Evolutionary conservation across 2,329 filamentous ascomycete genomes (phyloP).

Genomic region (Penicillium sp.): DNA sequence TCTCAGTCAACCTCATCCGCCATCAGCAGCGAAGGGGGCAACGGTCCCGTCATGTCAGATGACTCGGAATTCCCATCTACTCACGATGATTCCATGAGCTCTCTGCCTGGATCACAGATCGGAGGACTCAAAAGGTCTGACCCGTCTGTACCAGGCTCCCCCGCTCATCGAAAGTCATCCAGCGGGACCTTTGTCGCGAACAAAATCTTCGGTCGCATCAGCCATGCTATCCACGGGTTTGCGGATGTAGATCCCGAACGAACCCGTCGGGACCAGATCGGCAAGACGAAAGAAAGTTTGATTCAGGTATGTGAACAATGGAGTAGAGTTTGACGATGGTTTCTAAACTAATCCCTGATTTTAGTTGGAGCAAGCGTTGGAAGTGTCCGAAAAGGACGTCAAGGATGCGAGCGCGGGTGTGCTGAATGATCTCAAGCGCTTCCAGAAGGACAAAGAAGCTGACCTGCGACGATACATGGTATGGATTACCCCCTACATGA

Average conservation of each 20-base stretch:
- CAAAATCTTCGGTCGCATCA: conserved; percentile 90
- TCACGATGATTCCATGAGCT: conserved; percentile 66
- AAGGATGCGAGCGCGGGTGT: conserved; percentile 88
- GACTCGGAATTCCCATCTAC: conserved; percentile 95
- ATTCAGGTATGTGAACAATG: conserved; percentile 48
- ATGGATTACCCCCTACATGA: conserved; percentile 6
- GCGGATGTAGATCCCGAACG: conserved; percentile 94
- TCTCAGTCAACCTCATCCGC: conserved; percentile 60
- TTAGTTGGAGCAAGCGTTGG: conserved; percentile 85
- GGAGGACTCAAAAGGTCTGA: conserved; percentile 48
- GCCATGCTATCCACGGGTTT: conserved; percentile 92
- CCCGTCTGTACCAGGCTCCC: conserved; percentile 29
- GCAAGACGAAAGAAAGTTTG: conserved; percentile 89
- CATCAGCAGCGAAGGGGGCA: conserved; percentile 49
- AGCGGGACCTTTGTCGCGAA: conserved; percentile 90
- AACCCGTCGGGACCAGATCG: conserved; percentile 87
- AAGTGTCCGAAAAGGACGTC: conserved; percentile 85
- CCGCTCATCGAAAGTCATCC: conserved; percentile 71
- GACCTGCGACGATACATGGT: conserved; percentile 96
- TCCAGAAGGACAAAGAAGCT: conserved; percentile 93
- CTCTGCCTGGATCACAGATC: conserved; percentile 72
- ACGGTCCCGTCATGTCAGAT: conserved; percentile 69
- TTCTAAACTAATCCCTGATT: conserved; percentile 13
- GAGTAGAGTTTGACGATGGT: background rate
- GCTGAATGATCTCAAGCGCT: conserved; percentile 83